Evolutionary conservation across 1,284 basidiomycete species (phyloP).

Genomic region (Sutorius eximius): DNA sequence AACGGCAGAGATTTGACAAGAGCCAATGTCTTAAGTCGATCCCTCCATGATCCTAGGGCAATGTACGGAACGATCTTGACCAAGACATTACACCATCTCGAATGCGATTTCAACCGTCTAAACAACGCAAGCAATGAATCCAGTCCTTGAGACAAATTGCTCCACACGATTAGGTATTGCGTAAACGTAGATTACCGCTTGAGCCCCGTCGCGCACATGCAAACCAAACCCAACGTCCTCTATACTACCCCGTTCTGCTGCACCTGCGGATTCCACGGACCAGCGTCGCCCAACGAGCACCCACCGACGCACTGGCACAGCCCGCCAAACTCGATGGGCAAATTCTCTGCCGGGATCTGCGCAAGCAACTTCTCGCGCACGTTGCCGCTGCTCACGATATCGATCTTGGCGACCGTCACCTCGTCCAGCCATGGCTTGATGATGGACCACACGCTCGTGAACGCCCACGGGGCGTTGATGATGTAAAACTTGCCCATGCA

Average conservation of each 20-base stretch:
- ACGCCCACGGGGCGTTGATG: slow-evolving; percentile 92
- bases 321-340: slow-evolving; percentile 88
- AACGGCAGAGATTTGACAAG: no score
- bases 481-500: slow-evolving; percentile 97
- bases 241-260: slow-evolving; percentile 18
- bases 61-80: no score
- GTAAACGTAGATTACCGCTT: slow-evolving; percentile 33
- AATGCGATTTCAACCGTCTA: no score
- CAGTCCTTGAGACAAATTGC: slow-evolving; percentile 9
- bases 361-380: slow-evolving; percentile 71
- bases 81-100: no score
- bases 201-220: slow-evolving; percentile 1
- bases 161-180: slow-evolving; percentile 33
- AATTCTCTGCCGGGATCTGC: slow-evolving; percentile 82
- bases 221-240: background rate
- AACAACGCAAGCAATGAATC: background rate
- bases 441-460: slow-evolving; percentile 85
- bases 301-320: slow-evolving; percentile 76
- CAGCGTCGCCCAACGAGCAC: slow-evolving; percentile 87
- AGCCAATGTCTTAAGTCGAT: no score
- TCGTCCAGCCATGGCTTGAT: slow-evolving; percentile 96
- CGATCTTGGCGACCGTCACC: slow-evolving; percentile 92
- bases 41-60: no score
- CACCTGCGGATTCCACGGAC: slow-evolving; percentile 78
- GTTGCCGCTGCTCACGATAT: slow-evolving; percentile 66